Evolutionary conservation across 2,329 filamentous ascomycete species (phyloP).

Genomic region (Paraphoma chrysanthemicola): DNA sequence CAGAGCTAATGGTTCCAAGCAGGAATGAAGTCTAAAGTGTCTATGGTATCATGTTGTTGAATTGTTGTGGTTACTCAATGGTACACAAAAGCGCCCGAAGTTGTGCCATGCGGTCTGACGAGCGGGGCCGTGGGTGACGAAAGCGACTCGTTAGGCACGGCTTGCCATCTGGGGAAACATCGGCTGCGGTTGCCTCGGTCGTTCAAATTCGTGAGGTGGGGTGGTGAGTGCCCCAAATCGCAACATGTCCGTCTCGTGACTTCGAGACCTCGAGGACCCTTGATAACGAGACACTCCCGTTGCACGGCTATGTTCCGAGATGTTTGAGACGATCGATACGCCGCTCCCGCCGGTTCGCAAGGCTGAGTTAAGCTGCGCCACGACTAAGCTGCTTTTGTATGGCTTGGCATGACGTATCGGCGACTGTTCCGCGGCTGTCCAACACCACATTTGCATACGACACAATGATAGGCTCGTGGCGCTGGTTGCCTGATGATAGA

Average conservation of each 20-base stretch:
- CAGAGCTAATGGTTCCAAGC: too few species aligned
- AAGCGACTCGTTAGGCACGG: slow-evolving; percentile 22
- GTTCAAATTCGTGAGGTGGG: too few species aligned
- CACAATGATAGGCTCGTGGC: not conserved
- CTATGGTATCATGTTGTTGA: slow-evolving; percentile 9
- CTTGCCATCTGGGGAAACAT: slow-evolving; percentile 15
- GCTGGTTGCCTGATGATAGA: slow-evolving; percentile 5
- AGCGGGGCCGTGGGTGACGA: slow-evolving; percentile 19
- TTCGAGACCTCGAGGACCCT: too few species aligned
- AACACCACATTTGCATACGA: slow-evolving; percentile 4
- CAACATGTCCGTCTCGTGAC: not conserved
- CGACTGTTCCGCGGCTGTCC: not conserved
- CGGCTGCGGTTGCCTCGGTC: slow-evolving; percentile 21
- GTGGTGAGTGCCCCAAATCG: too few species aligned
- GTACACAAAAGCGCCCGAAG: slow-evolving; percentile 25
- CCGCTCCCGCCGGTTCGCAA: not conserved
- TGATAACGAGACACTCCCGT: not conserved
- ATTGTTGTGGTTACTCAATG: slow-evolving; percentile 23
- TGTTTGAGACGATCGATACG: not conserved
- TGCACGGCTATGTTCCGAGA: not conserved
- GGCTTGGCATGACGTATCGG: slow-evolving; percentile 9
- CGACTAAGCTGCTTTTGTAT: slow-evolving; percentile 1
- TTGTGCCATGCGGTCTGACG: slow-evolving; percentile 20
- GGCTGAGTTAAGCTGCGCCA: slow-evolving; percentile 2
- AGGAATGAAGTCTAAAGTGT: too few species aligned